phyloP scores from a whole-genome alignment of 2,329 filamentous ascomycete genomes.

The Aquanectria penicillioides region DNA sequence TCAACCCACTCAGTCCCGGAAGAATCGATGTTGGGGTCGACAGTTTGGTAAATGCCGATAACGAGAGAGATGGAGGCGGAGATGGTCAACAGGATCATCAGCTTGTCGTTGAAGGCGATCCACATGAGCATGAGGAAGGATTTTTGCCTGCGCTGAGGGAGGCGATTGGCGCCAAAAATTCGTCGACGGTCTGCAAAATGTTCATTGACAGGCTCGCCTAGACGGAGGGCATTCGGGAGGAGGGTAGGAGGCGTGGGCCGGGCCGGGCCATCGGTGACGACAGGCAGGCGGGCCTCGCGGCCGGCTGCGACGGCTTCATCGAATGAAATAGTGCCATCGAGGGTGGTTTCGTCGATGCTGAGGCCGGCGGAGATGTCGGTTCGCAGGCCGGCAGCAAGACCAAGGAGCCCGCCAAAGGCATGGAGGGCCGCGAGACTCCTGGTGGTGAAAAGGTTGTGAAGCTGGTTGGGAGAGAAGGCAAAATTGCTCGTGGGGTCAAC shows the following conservation, averaged over 20 bases:
- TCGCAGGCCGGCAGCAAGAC: slow-evolving; percentile 62
- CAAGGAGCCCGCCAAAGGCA: slow-evolving; percentile 62
- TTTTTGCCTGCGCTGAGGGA: slow-evolving; percentile 71
- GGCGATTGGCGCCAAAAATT: slow-evolving; percentile 72
- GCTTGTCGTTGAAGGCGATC: slow-evolving; percentile 86
- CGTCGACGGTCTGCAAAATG: slow-evolving; percentile 69
- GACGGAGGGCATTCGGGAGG: slow-evolving; percentile 41
- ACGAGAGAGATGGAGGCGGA: slow-evolving; percentile 79
- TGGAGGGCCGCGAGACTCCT: slow-evolving; percentile 59
- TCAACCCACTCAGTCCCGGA: slow-evolving; percentile 82
- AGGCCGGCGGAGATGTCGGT: slow-evolving; percentile 59
- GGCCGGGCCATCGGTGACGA: slow-evolving; percentile 31
- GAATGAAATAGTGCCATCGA: slow-evolving; percentile 58
- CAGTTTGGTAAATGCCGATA: slow-evolving; percentile 78
- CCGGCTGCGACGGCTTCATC: slow-evolving; percentile 58
- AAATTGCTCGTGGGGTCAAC: slow-evolving; percentile 55
- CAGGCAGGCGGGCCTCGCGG: slow-evolving; percentile 43
- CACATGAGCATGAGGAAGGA: slow-evolving; percentile 73
- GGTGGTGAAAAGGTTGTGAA: slow-evolving; percentile 63
- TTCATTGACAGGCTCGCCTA: slow-evolving; percentile 39
- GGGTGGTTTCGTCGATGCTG: slow-evolving; percentile 58
- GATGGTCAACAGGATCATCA: slow-evolving; percentile 76
- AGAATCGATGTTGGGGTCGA: slow-evolving; percentile 58
- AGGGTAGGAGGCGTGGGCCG: slow-evolving; percentile 32
- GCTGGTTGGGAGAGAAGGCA: slow-evolving; percentile 63